Evolutionary conservation across 2,329 filamentous ascomycete species (phyloP).

Genomic region (Raffaelea arxii): DNA sequence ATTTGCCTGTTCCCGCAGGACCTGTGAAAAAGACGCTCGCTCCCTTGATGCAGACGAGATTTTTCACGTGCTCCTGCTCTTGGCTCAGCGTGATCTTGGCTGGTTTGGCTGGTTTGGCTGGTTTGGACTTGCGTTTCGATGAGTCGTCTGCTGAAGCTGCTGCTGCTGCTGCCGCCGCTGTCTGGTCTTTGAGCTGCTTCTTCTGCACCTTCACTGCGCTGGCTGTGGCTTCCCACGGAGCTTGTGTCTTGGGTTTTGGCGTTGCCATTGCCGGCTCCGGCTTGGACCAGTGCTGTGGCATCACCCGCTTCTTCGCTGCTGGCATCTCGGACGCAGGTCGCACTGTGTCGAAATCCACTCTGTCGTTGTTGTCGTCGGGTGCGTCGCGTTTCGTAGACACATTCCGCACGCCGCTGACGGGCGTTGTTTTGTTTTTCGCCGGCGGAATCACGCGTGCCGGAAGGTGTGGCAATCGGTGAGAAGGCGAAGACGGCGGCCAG

Average conservation of each 20-base stretch:
- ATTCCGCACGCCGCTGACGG: too few species aligned
- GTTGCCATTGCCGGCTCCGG: slow-evolving; percentile 24
- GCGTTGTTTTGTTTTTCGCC: too few species aligned
- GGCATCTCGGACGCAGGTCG: too few species aligned
- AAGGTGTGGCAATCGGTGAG: slow-evolving; percentile 32
- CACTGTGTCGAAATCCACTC: too few species aligned
- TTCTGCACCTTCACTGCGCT: slow-evolving; percentile 70
- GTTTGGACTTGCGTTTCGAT: background rate
- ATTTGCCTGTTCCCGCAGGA: slow-evolving; percentile 94
- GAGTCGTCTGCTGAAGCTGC: background rate
- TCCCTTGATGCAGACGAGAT: slow-evolving; percentile 67
- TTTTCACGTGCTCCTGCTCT: slow-evolving; percentile 76
- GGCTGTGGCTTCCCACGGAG: slow-evolving; percentile 63
- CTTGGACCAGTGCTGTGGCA: slow-evolving; percentile 43
- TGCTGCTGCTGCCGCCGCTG: slow-evolving; percentile 25
- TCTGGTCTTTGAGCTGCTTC: slow-evolving; percentile 58
- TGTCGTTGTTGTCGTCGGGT: too few species aligned
- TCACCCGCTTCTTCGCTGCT: slow-evolving; percentile 49
- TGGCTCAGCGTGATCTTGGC: slow-evolving; percentile 60
- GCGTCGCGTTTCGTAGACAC: too few species aligned
- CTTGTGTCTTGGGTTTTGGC: slow-evolving; percentile 20
- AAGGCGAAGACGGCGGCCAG: slow-evolving; percentile 62
- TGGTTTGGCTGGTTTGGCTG: background rate
- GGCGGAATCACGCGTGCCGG: slow-evolving; percentile 33
- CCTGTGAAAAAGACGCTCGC: slow-evolving; percentile 98